phyloP scores from a whole-genome alignment of 1,284 basidiomycete genomes.

The Cryptococcus sp. region DNA sequence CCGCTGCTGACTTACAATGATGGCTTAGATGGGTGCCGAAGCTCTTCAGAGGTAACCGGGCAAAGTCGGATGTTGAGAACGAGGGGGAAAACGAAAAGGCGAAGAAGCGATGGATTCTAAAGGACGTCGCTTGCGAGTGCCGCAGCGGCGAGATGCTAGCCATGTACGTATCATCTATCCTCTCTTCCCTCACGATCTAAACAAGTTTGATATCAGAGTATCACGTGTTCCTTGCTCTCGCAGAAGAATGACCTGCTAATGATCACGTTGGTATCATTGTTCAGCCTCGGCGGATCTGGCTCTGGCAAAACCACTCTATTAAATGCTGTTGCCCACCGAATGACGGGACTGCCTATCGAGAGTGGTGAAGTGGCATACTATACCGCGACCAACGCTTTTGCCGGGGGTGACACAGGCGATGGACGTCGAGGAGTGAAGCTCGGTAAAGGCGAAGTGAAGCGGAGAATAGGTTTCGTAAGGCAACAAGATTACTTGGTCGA shows the following conservation, averaged over 20 bases:
- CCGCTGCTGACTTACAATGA: not conserved
- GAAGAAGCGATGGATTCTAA: constrained; percentile 44
- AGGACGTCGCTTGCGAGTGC: constrained; percentile 48
- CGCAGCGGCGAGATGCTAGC: constrained; percentile 50
- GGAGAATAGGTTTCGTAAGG: constrained; percentile 51
- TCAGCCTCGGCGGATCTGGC: constrained; percentile 49
- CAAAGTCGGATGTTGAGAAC: constrained; percentile 1
- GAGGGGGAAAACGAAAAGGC: constrained; percentile 14
- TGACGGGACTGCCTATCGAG: constrained; percentile 45
- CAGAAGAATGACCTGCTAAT: too few species aligned
- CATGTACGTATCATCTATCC: constrained; percentile 39
- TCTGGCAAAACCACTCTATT: constrained; percentile 54
- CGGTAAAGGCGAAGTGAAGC: constrained; percentile 38
- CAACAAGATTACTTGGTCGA: constrained; percentile 53
- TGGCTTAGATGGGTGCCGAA: constrained; percentile 17
- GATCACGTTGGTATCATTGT: not conserved
- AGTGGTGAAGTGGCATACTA: constrained; percentile 41
- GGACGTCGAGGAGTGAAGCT: constrained; percentile 13
- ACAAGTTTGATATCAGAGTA: not conserved
- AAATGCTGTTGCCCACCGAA: constrained; percentile 51
- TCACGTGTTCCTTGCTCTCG: too few species aligned
- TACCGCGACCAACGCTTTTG: constrained; percentile 13
- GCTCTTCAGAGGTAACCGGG: constrained; percentile 3
- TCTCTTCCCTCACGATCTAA: not conserved
- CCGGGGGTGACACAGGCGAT: not conserved